Base-by-base conservation (phyloP, 2,329 filamentous ascomycete genomes). In the Rutstroemia sp. region DNA sequence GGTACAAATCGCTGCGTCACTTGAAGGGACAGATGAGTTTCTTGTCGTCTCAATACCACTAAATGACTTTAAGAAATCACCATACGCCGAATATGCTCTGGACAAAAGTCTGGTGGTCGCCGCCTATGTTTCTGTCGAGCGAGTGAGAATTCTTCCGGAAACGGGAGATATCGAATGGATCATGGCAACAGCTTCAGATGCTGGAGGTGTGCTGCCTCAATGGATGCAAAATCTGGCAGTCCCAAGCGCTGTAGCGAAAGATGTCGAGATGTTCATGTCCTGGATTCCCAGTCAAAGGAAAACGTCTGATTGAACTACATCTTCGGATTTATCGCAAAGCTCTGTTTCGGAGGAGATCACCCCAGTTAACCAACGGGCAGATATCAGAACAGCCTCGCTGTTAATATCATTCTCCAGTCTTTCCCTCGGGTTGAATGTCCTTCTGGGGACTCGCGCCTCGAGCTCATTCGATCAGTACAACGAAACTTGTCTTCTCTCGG, bases 181-280 rank as follows among this genome's bases (percentile, higher is more conserved):
- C 57, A 92, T 92, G 86, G 86, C 82, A 8, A 92, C 88, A 9
- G 80, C 84, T 10, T 87, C 83, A 58, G 81, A 92, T 68, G 88
- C 88, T 0, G 77, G 77, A 54, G 88, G 88, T 0, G 70, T 78
- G 27, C 65, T 92, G 56, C 88, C 88, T 0, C 74, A 78, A 67
- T 83, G 77, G 74, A 68, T 86, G 62, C 87, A 91, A 74, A 83
- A 81, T 59, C 65, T 80, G 67, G 81, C 79, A 3, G 75, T 88
- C 49, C 80, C 84, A 1, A 77, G 77, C 1, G 77, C 80, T 59
- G 76, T 91, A 49, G 80, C 81, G 18, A 88, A 88, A 71, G 88
- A 91, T 67, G 87, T 90, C 6, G 80, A 81, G 5, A 72, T 86
- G 63, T 88, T 90, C 62, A 67, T 90, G 60, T 71, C 72, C 2